Conservation (phyloP, 371 early-diverging fungal genomes). For the Circinella umbellata region DNA sequence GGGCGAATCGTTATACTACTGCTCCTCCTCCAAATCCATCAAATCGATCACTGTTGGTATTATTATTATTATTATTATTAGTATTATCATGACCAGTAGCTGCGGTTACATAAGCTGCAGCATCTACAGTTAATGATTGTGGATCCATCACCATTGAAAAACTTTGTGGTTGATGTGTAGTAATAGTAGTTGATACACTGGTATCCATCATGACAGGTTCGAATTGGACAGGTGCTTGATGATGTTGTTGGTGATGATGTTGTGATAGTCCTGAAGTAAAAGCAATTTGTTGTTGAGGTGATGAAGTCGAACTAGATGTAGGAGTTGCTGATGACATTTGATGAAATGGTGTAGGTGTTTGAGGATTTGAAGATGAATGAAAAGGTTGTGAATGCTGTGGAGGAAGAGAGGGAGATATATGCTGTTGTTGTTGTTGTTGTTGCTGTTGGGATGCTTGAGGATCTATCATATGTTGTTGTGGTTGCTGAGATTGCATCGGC, state of each 20-base stretch:
- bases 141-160: slow-evolving; percentile 16
- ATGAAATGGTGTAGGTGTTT: neutral
- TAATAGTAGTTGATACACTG: slow-evolving; percentile 11
- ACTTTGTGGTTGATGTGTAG: slow-evolving; percentile 6
- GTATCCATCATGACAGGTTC: slow-evolving; percentile 19
- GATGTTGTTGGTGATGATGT: neutral
- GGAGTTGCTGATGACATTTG: neutral
- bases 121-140: neutral
- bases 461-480: slow-evolving; percentile 14
- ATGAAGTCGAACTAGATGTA: neutral
- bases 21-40: slow-evolving; percentile 16
- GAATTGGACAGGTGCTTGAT: neutral
- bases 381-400: neutral
- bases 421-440: slow-evolving; percentile 9
- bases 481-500: slow-evolving; percentile 11
- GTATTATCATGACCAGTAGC: neutral
- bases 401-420: neutral
- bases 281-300: slow-evolving; percentile 5
- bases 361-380: neutral
- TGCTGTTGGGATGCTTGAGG: neutral
- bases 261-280: neutral
- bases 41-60: slow-evolving; percentile 2
- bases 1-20: slow-evolving; percentile 4
- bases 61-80: neutral
- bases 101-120: neutral